These are phyloP conservation scores for Annulohypoxylon bovei DNA, from an alignment of 495 filamentous ascomycete genomes.

Conservation along the genomic window DNA sequence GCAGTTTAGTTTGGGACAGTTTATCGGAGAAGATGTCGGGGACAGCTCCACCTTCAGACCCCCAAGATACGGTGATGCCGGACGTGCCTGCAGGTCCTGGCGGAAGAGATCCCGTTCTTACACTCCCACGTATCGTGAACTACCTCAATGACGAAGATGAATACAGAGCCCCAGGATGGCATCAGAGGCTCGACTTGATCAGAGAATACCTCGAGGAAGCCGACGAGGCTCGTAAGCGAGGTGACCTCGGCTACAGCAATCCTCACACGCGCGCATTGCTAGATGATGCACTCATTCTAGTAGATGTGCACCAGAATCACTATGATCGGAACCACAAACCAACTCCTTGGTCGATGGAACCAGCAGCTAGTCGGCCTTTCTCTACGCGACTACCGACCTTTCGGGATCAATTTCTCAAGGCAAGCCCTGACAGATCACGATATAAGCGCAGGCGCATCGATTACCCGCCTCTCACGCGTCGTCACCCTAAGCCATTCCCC, in stretches of 20 bases:
- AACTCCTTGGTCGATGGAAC: slow-evolving; percentile 35
- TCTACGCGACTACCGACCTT: slow-evolving; percentile 36
- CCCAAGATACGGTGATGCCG: neutral
- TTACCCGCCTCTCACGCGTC: neutral
- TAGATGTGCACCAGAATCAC: slow-evolving; percentile 15
- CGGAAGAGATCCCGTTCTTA: slow-evolving; percentile 20
- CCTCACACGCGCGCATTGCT: slow-evolving; percentile 16
- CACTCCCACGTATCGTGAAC: slow-evolving; percentile 27
- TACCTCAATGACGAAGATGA: slow-evolving; percentile 42
- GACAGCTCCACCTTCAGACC: neutral
- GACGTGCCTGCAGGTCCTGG: slow-evolving; percentile 20
- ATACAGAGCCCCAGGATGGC: slow-evolving; percentile 19
- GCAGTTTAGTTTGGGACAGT: neutral
- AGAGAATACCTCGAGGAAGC: slow-evolving; percentile 34
- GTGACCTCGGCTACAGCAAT: slow-evolving; percentile 38
- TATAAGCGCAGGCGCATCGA: slow-evolving; percentile 32
- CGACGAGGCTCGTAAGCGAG: slow-evolving; percentile 19
- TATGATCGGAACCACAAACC: slow-evolving; percentile 2
- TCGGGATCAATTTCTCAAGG: slow-evolving; percentile 16
- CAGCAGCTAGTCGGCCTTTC: slow-evolving; percentile 10
- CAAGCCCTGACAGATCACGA: slow-evolving; percentile 21
- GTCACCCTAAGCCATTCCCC: neutral
- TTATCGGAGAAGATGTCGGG: neutral
- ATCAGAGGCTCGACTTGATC: slow-evolving; percentile 11
- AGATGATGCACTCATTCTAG: slow-evolving; percentile 33